Conservation (phyloP, 2,329 filamentous ascomycete species). For the Penicillium digitatum region DNA sequence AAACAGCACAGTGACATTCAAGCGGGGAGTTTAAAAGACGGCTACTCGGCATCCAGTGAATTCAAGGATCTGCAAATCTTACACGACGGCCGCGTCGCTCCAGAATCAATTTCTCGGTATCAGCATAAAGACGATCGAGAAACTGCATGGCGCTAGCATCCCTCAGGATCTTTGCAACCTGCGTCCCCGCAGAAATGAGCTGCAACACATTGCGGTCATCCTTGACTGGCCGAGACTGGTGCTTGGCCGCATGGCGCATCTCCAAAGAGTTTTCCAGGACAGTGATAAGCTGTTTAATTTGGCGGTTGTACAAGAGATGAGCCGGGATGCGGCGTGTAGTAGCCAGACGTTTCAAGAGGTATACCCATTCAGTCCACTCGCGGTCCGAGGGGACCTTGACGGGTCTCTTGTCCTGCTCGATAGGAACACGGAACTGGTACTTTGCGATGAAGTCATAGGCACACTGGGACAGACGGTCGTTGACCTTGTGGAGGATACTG, state of each 20-base stretch:
- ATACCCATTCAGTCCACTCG: constrained; percentile 91
- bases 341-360: constrained; percentile 76
- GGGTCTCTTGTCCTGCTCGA: constrained; percentile 76
- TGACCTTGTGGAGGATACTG: constrained; percentile 72
- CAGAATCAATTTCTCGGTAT: constrained; percentile 74
- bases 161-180: constrained; percentile 82
- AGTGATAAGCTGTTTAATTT: constrained; percentile 88
- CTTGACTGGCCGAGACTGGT: constrained; percentile 77
- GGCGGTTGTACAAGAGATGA: constrained; percentile 77
- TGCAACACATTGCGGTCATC: constrained; percentile 86
- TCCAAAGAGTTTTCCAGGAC: constrained; percentile 84
- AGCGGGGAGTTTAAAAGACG: neutral
- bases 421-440: constrained; percentile 83
- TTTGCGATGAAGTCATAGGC: constrained; percentile 88
- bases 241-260: constrained; percentile 80
- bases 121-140: constrained; percentile 74
- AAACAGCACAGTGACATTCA: constrained; percentile 2
- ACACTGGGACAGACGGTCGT: constrained; percentile 78
- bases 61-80: constrained; percentile 34
- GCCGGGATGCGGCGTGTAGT: constrained; percentile 83
- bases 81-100: constrained; percentile 51
- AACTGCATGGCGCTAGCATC: constrained; percentile 80
- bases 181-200: constrained; percentile 79
- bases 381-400: constrained; percentile 70
- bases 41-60: constrained; percentile 5